phyloP scores from a whole-genome alignment of 1,284 basidiomycete species.

The Fomes fomentarius region DNA sequence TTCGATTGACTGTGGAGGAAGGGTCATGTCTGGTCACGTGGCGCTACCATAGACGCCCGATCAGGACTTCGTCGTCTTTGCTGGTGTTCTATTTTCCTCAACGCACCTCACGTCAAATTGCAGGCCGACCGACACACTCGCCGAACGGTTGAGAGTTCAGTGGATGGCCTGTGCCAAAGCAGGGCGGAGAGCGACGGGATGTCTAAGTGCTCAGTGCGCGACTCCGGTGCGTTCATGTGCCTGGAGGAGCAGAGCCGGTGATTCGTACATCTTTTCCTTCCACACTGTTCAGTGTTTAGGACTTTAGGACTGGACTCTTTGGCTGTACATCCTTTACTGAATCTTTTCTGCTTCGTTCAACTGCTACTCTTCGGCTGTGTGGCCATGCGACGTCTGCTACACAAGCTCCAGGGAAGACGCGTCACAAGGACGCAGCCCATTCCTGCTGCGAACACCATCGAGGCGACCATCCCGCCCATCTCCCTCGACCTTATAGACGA shows the following conservation, averaged over 20 bases:
- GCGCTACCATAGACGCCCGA: too few species aligned
- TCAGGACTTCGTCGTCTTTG: too few species aligned
- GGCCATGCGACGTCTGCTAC: not conserved
- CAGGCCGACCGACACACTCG: slow-evolving; percentile 36
- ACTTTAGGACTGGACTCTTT: too few species aligned
- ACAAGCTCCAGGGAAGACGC: not conserved
- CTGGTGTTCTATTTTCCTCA: slow-evolving; percentile 12
- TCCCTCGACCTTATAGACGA: not conserved
- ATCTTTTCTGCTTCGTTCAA: not conserved
- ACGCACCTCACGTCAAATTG: slow-evolving; percentile 58
- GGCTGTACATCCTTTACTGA: not conserved
- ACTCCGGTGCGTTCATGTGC: slow-evolving; percentile 25
- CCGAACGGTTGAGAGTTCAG: slow-evolving; percentile 17
- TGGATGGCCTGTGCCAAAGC: slow-evolving; percentile 55
- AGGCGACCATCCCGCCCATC: slow-evolving; percentile 9
- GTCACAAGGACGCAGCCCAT: not conserved
- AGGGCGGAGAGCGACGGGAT: slow-evolving; percentile 51
- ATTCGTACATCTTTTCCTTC: slow-evolving; percentile 41
- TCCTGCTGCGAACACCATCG: not conserved
- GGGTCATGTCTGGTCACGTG: not conserved
- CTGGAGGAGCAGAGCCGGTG: slow-evolving; percentile 46
- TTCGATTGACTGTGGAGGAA: too few species aligned
- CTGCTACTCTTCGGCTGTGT: not conserved
- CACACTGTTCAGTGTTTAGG: too few species aligned
- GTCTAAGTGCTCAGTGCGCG: slow-evolving; percentile 54